Percentiles rank a stretch among this genome's conserved stretches.
These are phyloP conservation scores for Aureobasidium mangrovei DNA, from an alignment of 2,329 filamentous ascomycete genomes.

Conservation along the genomic window DNA sequence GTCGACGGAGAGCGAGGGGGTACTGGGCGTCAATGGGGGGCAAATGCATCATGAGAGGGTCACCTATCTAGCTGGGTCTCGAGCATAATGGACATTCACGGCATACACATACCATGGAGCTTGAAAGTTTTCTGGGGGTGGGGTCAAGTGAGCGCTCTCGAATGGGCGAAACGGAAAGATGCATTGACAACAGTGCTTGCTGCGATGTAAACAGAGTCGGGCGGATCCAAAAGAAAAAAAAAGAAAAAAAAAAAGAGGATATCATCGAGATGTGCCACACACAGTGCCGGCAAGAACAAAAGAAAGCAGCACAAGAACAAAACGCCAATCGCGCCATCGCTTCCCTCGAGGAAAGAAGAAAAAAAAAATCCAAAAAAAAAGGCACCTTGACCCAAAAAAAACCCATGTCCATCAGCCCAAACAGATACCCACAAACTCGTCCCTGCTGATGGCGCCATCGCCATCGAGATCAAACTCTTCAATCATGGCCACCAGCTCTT, in stretches of 20 bases:
- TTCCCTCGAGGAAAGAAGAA: not conserved
- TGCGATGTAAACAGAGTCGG: no score
- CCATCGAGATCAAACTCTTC: conserved; percentile 95
- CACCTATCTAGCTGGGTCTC: no score
- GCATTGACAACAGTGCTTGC: no score
- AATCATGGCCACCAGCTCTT: conserved; percentile 92
- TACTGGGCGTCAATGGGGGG: no score
- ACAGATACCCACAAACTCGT: conserved; percentile 60
- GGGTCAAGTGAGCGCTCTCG: no score
- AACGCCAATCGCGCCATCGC: no score
- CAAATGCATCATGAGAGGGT: no score
- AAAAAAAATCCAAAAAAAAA: not conserved
- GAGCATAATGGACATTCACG: no score
- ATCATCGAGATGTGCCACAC: not conserved
- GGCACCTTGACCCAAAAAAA: not conserved
- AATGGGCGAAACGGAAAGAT: no score
- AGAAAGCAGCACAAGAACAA: not conserved
- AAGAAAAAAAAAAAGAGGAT: not conserved
- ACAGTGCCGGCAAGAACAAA: not conserved
- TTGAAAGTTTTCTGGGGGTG: no score
- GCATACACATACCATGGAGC: no score
- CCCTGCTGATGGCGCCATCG: conserved; percentile 63
- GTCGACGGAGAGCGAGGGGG: no score
- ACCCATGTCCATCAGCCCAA: conserved; percentile 30
- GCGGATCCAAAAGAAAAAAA: not conserved